These are phyloP conservation scores for Arachnopeziza araneosa DNA, from an alignment of 2,329 filamentous ascomycete genomes.

Conservation along the genomic window DNA sequence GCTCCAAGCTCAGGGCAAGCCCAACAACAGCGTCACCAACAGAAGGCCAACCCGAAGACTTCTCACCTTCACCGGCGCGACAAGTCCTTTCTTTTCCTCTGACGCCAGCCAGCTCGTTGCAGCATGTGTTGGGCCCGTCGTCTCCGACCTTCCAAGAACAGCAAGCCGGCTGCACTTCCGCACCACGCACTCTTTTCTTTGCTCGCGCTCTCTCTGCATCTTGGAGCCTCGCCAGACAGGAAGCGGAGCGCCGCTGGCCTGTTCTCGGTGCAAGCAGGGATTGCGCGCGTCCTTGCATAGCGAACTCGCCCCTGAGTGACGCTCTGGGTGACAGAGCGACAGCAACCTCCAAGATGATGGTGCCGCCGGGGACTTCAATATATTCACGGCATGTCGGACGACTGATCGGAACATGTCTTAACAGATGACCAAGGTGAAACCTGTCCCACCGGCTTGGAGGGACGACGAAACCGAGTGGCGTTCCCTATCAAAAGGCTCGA, in stretches of 20 bases:
- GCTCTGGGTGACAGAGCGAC: no score
- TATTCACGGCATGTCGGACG: not conserved
- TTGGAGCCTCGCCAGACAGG: not conserved
- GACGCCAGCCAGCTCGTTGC: no score
- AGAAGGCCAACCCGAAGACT: not conserved
- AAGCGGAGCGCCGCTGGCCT: not conserved
- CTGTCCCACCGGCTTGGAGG: not conserved
- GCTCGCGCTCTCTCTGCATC: no score
- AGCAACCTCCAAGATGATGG: no score
- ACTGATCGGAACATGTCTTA: not conserved
- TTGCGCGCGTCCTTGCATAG: not conserved
- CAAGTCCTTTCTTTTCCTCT: no score
- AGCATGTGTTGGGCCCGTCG: no score
- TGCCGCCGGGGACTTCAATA: not conserved
- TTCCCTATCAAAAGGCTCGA: not conserved
- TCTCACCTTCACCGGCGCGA: no score
- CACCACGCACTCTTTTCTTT: no score
- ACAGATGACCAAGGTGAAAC: not conserved
- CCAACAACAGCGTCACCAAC: not conserved
- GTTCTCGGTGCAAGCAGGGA: not conserved
- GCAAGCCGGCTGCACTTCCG: not conserved
- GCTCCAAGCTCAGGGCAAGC: not conserved
- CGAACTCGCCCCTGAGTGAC: not conserved
- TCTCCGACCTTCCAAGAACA: no score
- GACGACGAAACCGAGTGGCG: not conserved